Evolutionary conservation across 1,284 basidiomycete species (phyloP), one percentile per base, ranked within the genome.

Genomic region (Melampsora occidentalis): DNA sequence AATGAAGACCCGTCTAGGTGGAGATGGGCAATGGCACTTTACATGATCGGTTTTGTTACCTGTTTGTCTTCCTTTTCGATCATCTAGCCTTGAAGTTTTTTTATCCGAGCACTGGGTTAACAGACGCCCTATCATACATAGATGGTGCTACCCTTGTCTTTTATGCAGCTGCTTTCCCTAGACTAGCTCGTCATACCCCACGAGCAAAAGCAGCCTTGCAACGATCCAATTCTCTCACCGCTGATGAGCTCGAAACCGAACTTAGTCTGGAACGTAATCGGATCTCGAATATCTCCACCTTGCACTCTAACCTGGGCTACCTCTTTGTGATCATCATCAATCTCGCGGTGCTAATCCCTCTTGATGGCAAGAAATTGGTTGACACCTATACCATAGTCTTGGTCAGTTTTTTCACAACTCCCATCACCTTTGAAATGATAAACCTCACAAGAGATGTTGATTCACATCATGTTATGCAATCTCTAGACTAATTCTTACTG

Each of bases 71-170:
- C n/a, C 18, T 31, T 22, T 42, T 20, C 9, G 49, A 33, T 31
- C 62, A 31, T 42, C 12, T 12, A 10, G 42, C 12, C 42, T 14
- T 9, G 12, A 42, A 42, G 42, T 7, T 42, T 42, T 42, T 42
- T 42, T 7, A 42, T 42, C 12, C 10, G 42, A 42, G 12, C 9
- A 6, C 35, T 35, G 0, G 0, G 12, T 12, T 14, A 2, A 42
- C 6, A 42, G 9, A 42, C 9, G 22, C 7, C 53, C 12, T 14
- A 22, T 57, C 42, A 42, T 57, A 76, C 25, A 25, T 25, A 25
- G 73, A 76, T 53, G 73, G 73, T 31, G 73, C 73, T 25, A 76
- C 73, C 22, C 66, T 76, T 4, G 73, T 76, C 10, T 76, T 76
- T 53, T 76, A 76, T 64, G 66, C 59, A 42, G 53, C 53, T 28